These are phyloP conservation scores for Barnettozyma sp. DNA, from an alignment of 805 yeast genomes.

Conservation along the genomic window DNA sequence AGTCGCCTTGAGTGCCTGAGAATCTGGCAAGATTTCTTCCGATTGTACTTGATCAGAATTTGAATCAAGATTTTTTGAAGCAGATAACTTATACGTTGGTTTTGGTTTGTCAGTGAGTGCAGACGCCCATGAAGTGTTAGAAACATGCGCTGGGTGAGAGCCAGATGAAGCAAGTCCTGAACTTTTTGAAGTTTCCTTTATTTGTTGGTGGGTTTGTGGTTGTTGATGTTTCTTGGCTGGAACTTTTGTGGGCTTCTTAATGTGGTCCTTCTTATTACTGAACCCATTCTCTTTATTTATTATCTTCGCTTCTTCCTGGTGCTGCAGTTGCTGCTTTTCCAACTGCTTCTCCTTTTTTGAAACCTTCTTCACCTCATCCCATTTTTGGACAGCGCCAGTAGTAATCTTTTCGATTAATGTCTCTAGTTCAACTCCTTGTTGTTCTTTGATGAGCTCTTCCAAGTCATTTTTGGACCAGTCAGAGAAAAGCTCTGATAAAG, in stretches of 20 bases:
- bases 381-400: conserved; percentile 81
- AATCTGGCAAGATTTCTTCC: conserved; percentile 8
- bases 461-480: conserved; percentile 91
- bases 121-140: conserved; percentile 24
- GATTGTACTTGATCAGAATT: conserved; percentile 13
- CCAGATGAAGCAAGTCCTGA: conserved; percentile 12
- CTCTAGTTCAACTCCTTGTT: conserved; percentile 59
- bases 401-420: conserved; percentile 81
- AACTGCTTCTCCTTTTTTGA: conserved; percentile 49
- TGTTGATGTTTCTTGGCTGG: conserved; percentile 7
- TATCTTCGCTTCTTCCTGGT: conserved; percentile 19
- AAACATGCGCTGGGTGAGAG: conserved; percentile 15
- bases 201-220: no score
- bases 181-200: conserved; percentile 13
- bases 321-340: conserved; percentile 15
- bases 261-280: conserved; percentile 10
- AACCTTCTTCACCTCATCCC: conserved; percentile 85
- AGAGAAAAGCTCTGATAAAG: conserved; percentile 82
- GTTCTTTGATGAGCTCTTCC: conserved; percentile 62
- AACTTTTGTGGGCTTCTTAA: conserved; percentile 10
- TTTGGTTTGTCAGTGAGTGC: conserved; percentile 23
- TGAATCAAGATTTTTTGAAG: conserved; percentile 11
- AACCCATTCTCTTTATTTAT: conserved; percentile 19
- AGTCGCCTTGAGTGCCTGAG: conserved; percentile 16
- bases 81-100: conserved; percentile 15